Evolutionary conservation across 805 yeast genomes (phyloP).

Genomic region (Metschnikowia chrysomelidarum): DNA sequence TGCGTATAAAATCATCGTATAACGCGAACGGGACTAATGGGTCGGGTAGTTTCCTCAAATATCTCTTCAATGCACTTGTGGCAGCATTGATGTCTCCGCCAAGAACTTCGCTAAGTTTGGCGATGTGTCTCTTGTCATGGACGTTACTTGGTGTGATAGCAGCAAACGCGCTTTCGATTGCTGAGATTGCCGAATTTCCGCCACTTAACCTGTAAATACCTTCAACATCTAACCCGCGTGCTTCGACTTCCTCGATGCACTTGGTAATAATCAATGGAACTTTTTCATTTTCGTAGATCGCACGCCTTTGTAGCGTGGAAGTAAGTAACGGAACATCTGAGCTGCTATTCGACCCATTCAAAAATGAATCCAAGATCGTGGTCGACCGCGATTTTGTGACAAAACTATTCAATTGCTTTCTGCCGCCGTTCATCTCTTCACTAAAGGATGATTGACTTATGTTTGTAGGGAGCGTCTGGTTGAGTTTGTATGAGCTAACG

Average conservation of each 20-base stretch:
- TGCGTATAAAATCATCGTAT: conserved; percentile 65
- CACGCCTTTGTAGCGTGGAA: conserved; percentile 61
- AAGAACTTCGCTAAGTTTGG: conserved; percentile 35
- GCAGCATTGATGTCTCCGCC: conserved; percentile 80
- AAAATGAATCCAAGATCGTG: conserved; percentile 40
- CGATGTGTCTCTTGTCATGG: conserved; percentile 33
- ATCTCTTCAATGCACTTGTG: conserved; percentile 83
- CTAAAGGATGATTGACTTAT: conserved; percentile 6
- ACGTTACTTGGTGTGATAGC: conserved; percentile 26
- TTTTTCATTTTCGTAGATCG: conserved; percentile 54
- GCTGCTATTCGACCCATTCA: conserved; percentile 15
- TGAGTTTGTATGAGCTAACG: conserved; percentile 11
- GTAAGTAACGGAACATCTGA: conserved; percentile 38
- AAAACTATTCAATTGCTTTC: conserved; percentile 15
- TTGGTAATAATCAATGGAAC: conserved; percentile 72
- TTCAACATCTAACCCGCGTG: conserved; percentile 70
- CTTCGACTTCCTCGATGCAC: conserved; percentile 77
- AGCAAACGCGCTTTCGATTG: conserved; percentile 42
- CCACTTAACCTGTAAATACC: conserved; percentile 93
- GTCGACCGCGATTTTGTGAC: conserved; percentile 47
- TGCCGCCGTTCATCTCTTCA: conserved; percentile 9
- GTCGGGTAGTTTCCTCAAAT: conserved; percentile 77
- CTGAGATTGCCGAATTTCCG: conserved; percentile 62
- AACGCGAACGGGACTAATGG: conserved; percentile 73
- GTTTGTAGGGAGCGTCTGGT: conserved; percentile 15